phyloP scores from a whole-genome alignment of 2,329 filamentous ascomycete species.

The Fusarium floridanum region DNA sequence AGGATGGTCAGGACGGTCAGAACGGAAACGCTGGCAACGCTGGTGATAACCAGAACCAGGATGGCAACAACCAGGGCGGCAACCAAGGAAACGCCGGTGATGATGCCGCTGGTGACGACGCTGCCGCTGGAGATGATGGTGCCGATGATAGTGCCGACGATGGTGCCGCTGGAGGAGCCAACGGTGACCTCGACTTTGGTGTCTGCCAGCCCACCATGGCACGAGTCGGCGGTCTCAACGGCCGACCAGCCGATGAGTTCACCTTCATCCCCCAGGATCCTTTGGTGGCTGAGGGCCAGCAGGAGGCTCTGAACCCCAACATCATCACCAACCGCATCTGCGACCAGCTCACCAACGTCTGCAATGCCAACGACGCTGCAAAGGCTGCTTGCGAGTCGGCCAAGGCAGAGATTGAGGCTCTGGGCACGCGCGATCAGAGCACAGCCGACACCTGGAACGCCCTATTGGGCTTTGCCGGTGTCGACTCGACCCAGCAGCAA shows the following conservation, averaged over 20 bases:
- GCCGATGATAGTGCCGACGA: background rate
- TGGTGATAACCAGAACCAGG: background rate
- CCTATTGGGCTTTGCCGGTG: conserved; percentile 52
- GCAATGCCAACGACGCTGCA: conserved; percentile 71
- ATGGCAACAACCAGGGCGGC: too few species aligned
- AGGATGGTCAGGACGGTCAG: background rate
- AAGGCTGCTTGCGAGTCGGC: conserved; percentile 65
- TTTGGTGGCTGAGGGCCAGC: conserved; percentile 68
- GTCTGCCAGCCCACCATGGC: conserved; percentile 69
- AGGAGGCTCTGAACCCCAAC: conserved; percentile 77
- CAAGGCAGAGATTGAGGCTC: conserved; percentile 63
- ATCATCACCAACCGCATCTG: conserved; percentile 81
- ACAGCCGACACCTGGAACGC: conserved; percentile 64
- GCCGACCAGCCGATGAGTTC: conserved; percentile 69
- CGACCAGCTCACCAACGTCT: conserved; percentile 77
- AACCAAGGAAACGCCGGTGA: background rate
- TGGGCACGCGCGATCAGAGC: conserved; percentile 61
- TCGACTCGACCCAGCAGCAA: conserved; percentile 38
- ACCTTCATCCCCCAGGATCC: conserved; percentile 77
- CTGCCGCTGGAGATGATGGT: background rate
- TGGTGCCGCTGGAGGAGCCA: background rate
- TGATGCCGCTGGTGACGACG: background rate
- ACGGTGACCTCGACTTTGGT: conserved; percentile 62
- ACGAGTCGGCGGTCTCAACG: conserved; percentile 69
- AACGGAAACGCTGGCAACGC: background rate